Base-by-base conservation (phyloP, 2,329 filamentous ascomycete species). In the Trichoderma sp. region DNA sequence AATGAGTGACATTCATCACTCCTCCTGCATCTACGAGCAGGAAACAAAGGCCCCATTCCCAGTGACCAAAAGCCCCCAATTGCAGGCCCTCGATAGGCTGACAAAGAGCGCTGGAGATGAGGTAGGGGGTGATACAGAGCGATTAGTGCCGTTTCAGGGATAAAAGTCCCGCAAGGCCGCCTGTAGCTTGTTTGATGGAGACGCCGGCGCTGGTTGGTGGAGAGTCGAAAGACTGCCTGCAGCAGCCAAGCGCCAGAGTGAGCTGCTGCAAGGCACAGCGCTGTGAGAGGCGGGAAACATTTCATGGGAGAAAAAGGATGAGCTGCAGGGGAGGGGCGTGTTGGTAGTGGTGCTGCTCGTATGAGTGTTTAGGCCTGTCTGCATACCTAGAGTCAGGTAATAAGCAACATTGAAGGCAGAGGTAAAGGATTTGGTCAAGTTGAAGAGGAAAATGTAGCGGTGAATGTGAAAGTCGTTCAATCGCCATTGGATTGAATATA, bases 81-180 rank as follows among this genome's bases (percentile, higher is more conserved):
- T 15, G 43, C 30, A 34, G 15, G 47, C 32, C 26, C 21, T 30
- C 69, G 4, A 71, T 65, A 71, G 69, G 69, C 69, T 71, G 60
- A 53, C 60, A 65, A 51, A 53, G 26, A 26, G 32, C 69, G 58
- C 69, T 64, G 69, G 69, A 71, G 61, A 71, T 71, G 69, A 71
- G 32, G 61, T 56, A 65, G 69, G 69, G 61, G 69, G 60, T 58
- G 26, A 39, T n/a, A 51, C 61, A 64, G 53, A 61, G 57, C 53
- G 63, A 61, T 61, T 71, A 71, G 70, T 47, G 70, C 63, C 32
- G 70, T 71, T 71, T 71, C 70, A 71, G 70, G 63, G 63, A 61
- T 66, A 71, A 63, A 68, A 63, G 47, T 66, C 70, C 70, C 62
- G 53, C 70, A 58, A 43, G 34, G 53, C 69, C 51, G 60, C 67